Conservation (phyloP, 495 filamentous ascomycete genomes). For the Penicillium ochrochloron region DNA sequence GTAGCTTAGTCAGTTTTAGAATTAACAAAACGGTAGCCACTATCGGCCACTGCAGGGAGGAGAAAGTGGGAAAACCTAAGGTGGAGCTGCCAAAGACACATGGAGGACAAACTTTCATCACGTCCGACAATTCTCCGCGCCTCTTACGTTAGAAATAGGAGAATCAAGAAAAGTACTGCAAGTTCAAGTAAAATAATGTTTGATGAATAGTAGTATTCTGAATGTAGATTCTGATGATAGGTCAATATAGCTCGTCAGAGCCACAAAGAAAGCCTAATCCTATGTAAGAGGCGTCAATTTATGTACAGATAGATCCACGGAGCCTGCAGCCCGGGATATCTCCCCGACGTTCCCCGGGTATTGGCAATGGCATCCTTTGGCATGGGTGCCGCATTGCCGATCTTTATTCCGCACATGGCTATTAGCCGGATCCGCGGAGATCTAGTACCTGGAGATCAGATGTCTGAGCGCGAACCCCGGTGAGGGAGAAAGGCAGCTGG, state of each 20-base stretch:
- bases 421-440: neutral
- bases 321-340: neutral
- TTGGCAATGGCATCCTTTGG: neutral
- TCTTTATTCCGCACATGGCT: neutral
- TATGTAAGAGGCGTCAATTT: neutral
- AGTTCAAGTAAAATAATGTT: neutral
- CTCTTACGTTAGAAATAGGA: neutral
- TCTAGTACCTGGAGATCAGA: neutral
- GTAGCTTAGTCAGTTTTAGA: too few species aligned
- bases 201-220: neutral
- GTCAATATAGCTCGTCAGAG: neutral
- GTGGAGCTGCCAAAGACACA: constrained; percentile 11
- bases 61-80: neutral
- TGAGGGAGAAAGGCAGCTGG: neutral
- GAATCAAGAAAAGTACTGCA: neutral
- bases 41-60: too few species aligned
- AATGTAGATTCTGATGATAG: neutral
- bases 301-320: constrained; percentile 5
- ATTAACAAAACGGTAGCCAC: too few species aligned
- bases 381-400: constrained; percentile 3
- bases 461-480: neutral
- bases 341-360: neutral
- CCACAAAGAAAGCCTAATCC: neutral
- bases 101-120: constrained; percentile 7
- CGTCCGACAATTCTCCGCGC: constrained; percentile 20